Evolutionary conservation across 805 yeast genomes (phyloP), one percentile per base, ranked within the genome.

Genomic region (Kregervanrija pseudodelftensis): DNA sequence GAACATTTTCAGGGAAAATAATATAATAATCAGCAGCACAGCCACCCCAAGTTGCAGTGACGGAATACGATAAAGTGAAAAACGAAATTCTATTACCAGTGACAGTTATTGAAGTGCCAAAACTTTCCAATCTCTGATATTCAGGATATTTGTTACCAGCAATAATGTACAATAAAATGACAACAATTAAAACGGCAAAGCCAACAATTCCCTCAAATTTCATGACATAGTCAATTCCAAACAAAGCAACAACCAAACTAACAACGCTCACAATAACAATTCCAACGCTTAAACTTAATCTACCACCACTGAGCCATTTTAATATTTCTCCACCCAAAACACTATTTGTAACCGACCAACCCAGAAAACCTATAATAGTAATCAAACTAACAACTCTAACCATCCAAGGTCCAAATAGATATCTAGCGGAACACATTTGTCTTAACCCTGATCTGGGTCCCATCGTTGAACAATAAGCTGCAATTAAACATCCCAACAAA

Each of bases 281-380:
- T 4, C 95, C 95, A 14, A 79, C 80, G 57, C 80, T 78, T 34
- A 86, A 57, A 2, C 95, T 87, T 1, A 87, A 73, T 48, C 69
- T 73, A 12, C 77, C 85, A 52, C 79, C 65, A 35, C 88, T 79
- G 15, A 88, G 68, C 36, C 83, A 74, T 8, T 78, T 70, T 40
- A 88, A 63, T 47, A 88, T 82, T 63, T 88, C 89, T 14, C 96
- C 96, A 34, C 95, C 95, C 45, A 86, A 80, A 40, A 87, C 93
- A 53, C 85, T 77, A 59, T 86, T 87, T n/a, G 87, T 89, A 33
- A 88, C 81, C n/a, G 91, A 78, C 96, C 96, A 88, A n/a, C 96
- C 96, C 54, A 85, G 60, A 12, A 83, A 82, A 41, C 95, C 95
- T 37, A 85, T 62, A 46, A 85, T 78, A 38, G 86, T 76, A 34